Evolutionary conservation across 2,329 filamentous ascomycete genomes (phyloP).

Genomic region (Alternaria atra): DNA sequence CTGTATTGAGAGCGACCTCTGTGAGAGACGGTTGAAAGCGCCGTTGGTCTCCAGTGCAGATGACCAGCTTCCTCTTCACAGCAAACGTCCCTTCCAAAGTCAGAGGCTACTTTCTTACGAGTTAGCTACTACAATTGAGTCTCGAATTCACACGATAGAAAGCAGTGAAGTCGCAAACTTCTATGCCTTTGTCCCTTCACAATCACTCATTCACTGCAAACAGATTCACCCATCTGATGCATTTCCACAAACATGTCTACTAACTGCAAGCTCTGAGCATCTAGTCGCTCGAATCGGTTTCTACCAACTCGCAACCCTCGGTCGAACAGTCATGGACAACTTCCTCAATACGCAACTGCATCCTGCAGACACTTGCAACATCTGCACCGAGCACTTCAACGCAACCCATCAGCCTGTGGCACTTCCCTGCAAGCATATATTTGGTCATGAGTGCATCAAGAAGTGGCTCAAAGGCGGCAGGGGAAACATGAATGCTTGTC

Average conservation of each 20-base stretch:
- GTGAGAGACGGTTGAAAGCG: not conserved
- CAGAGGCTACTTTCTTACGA: not conserved
- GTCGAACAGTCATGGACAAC: slow-evolving; percentile 31
- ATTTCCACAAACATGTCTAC: not conserved
- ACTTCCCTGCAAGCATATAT: slow-evolving; percentile 44
- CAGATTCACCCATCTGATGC: not conserved
- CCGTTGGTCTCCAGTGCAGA: not conserved
- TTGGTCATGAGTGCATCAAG: slow-evolving; percentile 42
- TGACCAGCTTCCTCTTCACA: not conserved
- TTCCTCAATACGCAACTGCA: slow-evolving; percentile 37
- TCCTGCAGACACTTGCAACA: slow-evolving; percentile 36
- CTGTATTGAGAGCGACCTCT: not conserved
- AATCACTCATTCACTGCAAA: slow-evolving; percentile 7
- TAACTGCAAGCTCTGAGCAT: not conserved
- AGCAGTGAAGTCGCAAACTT: slow-evolving; percentile 8
- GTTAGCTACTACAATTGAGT: not conserved
- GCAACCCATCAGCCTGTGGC: slow-evolving; percentile 39
- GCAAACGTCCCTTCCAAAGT: not conserved
- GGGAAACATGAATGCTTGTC: slow-evolving; percentile 39
- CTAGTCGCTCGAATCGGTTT: not conserved
- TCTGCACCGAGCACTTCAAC: slow-evolving; percentile 41
- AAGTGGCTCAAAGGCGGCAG: slow-evolving; percentile 38
- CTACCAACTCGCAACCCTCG: not conserved
- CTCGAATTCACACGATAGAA: not conserved
- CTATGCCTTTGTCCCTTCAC: not conserved